These are phyloP conservation scores for Apophysomyces ossiformis DNA, from an alignment of 371 early-diverging fungal species.

Conservation along the genomic window DNA sequence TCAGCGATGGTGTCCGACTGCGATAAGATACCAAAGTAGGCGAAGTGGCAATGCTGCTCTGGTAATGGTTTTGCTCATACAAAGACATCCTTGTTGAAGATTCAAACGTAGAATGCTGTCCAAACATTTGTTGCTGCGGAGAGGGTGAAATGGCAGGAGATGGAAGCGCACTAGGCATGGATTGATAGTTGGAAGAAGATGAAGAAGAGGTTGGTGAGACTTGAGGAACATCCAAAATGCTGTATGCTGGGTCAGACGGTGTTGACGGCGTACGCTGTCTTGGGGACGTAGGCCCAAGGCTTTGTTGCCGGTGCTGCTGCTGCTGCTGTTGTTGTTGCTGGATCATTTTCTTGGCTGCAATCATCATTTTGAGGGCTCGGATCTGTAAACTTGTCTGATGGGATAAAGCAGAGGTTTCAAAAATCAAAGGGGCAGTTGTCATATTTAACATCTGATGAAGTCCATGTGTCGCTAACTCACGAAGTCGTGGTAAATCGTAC, in stretches of 20 bases:
- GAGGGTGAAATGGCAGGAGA: slow-evolving; percentile 17
- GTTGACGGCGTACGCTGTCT: slow-evolving; percentile 32
- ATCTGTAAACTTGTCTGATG: slow-evolving; percentile 57
- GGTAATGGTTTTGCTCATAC: slow-evolving; percentile 23
- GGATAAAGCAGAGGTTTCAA: slow-evolving; percentile 54
- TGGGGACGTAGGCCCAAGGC: slow-evolving; percentile 16
- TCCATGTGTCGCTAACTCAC: slow-evolving; percentile 47
- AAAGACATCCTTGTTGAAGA: slow-evolving; percentile 18
- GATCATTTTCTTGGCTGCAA: slow-evolving; percentile 47
- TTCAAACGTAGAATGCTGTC: slow-evolving; percentile 13
- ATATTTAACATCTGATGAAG: slow-evolving; percentile 63
- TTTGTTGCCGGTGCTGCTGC: slow-evolving; percentile 23
- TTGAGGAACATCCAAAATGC: slow-evolving; percentile 11
- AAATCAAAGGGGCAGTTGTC: slow-evolving; percentile 60
- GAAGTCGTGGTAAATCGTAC: slow-evolving; percentile 58
- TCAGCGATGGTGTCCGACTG: slow-evolving; percentile 28
- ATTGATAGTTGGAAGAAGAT: slow-evolving; percentile 11
- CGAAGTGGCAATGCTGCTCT: slow-evolving; percentile 16
- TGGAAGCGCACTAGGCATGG: neutral
- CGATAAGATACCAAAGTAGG: slow-evolving; percentile 25
- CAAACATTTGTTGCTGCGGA: slow-evolving; percentile 17
- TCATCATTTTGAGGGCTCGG: slow-evolving; percentile 54
- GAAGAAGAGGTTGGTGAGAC: slow-evolving; percentile 26
- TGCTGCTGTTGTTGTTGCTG: slow-evolving; percentile 43
- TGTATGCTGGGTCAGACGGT: slow-evolving; percentile 22